Evolutionary conservation across 441 rosid species (phyloP).

Genomic region (Metrosideros polymorpha): DNA sequence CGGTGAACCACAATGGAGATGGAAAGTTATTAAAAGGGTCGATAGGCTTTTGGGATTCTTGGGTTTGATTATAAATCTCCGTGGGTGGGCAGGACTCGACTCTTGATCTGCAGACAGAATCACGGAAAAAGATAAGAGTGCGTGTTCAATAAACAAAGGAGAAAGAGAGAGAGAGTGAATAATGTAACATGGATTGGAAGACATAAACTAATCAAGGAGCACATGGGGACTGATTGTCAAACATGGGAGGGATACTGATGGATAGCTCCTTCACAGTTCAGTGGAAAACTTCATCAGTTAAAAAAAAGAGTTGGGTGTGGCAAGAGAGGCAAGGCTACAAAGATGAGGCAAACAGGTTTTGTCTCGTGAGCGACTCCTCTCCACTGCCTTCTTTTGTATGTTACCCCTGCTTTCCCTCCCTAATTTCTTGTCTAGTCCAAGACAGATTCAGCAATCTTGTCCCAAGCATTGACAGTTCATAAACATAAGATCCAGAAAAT

Average conservation of each 20-base stretch:
- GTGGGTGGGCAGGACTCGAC: conserved; percentile 7
- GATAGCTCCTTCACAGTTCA: background rate
- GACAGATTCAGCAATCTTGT: background rate
- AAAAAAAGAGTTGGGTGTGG: background rate
- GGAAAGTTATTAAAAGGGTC: conserved; percentile 7
- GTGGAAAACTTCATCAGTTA: background rate
- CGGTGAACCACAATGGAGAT: conserved; percentile 2
- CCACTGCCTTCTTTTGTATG: background rate
- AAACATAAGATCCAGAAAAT: background rate
- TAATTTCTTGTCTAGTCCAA: background rate
- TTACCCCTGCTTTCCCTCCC: background rate
- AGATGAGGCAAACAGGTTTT: background rate
- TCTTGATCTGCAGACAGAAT: conserved; percentile 24
- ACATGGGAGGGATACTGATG: background rate
- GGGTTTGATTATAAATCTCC: background rate
- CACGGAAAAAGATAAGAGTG: conserved; percentile 17
- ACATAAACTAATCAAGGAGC: background rate
- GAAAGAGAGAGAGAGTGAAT: background rate
- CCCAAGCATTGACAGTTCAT: background rate
- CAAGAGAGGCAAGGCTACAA: background rate
- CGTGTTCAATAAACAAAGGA: conserved; percentile 9
- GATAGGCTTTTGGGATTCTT: conserved; percentile 2
- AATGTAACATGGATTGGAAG: background rate
- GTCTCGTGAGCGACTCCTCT: background rate
- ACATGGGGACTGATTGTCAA: background rate